Percentiles rank a stretch among this genome's conserved stretches.
Evolutionary conservation across 2,329 filamentous ascomycete species (phyloP).

Genomic region (Diaporthe amygdali): DNA sequence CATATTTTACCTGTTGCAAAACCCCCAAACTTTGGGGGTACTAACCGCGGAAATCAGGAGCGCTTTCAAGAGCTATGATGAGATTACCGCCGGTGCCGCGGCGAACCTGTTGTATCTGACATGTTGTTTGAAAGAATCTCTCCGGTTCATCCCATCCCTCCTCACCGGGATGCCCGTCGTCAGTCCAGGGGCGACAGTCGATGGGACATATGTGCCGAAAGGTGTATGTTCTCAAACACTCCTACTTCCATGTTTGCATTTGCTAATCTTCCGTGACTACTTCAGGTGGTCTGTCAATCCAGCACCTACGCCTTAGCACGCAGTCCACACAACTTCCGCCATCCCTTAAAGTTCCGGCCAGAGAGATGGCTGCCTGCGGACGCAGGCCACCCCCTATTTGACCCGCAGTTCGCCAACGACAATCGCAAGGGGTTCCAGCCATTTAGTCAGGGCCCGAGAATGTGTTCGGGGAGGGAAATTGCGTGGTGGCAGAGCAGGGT

Average conservation of each 20-base stretch:
- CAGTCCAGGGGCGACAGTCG: neutral
- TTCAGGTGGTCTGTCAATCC: conserved; percentile 1
- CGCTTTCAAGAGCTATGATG: conserved; percentile 41
- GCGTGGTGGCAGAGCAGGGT: conserved; percentile 29
- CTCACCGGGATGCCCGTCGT: conserved; percentile 30
- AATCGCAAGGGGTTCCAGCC: neutral
- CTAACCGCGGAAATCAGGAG: conserved; percentile 47
- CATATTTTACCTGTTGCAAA: conserved; percentile 44
- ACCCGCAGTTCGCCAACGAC: neutral
- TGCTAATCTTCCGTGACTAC: no score
- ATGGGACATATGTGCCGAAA: neutral
- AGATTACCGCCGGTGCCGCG: conserved; percentile 37
- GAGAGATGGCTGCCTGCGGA: neutral
- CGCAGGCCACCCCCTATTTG: neutral
- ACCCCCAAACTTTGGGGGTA: conserved; percentile 40
- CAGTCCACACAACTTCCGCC: neutral
- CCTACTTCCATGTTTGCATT: no score
- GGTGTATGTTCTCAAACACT: neutral
- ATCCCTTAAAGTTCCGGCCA: neutral
- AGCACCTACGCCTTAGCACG: neutral
- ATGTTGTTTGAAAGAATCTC: conserved; percentile 40
- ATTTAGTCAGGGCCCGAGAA: conserved; percentile 30
- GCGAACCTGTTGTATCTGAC: conserved; percentile 37
- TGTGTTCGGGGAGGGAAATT: conserved; percentile 27
- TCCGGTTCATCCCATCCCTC: conserved; percentile 39